Evolutionary conservation across 345 rosid species (phyloP).

Genomic region (Eucalyptus regnans): DNA sequence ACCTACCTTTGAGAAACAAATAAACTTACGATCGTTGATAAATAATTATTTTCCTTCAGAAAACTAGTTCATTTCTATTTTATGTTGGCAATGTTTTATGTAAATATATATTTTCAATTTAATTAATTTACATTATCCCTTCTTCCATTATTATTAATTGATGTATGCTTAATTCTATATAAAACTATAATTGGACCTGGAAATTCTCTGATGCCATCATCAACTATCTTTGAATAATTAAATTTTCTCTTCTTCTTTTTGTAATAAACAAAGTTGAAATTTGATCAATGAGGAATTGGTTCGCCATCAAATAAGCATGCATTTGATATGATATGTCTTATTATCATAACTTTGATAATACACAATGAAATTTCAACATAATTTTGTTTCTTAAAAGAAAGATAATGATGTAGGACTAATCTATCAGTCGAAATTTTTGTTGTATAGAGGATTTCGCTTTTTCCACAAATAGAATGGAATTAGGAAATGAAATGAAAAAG

Average conservation of each 20-base stretch:
- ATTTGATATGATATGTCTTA: neutral
- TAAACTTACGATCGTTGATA: neutral
- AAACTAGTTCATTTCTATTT: neutral
- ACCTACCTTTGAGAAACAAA: neutral
- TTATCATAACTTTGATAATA: neutral
- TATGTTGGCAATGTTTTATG: neutral
- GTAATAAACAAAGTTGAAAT: neutral
- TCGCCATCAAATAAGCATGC: neutral
- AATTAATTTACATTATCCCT: neutral
- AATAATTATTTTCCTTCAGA: neutral
- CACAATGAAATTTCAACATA: neutral
- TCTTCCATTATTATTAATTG: neutral
- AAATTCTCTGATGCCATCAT: neutral
- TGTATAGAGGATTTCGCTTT: rapidly evolving
- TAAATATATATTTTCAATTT: neutral
- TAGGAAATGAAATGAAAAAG: neutral
- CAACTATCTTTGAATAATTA: neutral
- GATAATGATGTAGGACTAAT: neutral
- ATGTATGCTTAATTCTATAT: neutral
- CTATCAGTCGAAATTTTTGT: no score
- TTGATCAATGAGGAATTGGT: neutral
- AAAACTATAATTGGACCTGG: neutral
- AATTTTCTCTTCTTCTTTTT: neutral
- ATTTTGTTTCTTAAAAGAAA: neutral
- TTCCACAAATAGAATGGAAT: neutral